These are phyloP conservation scores for Starmerella khaoyaiensis DNA, from an alignment of 805 yeast species.

Conservation along the genomic window DNA sequence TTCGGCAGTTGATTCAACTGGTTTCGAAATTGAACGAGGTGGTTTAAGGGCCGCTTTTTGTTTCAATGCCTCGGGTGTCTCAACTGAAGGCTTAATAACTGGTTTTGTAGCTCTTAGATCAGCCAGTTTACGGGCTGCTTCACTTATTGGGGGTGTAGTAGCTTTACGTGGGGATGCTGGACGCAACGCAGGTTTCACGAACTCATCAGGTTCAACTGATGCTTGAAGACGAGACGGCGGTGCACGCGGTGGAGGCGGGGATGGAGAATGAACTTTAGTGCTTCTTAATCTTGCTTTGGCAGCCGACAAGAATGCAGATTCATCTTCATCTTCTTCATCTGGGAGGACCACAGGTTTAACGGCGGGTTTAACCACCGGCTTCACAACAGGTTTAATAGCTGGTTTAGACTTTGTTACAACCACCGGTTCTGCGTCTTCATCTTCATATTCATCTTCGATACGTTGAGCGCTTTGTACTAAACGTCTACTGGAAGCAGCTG, in stretches of 20 bases:
- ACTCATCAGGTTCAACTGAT: background rate
- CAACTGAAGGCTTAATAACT: conserved; percentile 9
- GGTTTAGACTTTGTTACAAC: conserved; percentile 1
- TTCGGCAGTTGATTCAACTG: conserved; percentile 1
- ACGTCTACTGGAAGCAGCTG: conserved; percentile 8
- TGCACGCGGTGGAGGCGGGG: conserved; percentile 1
- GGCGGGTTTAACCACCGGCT: conserved; percentile 1
- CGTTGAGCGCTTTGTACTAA: conserved; percentile 16
- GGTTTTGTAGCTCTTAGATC: conserved; percentile 18
- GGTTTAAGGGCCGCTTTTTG: conserved; percentile 13
- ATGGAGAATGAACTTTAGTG: background rate
- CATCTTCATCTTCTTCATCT: conserved; percentile 12
- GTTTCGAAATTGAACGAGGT: conserved; percentile 6
- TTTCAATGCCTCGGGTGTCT: conserved; percentile 16
- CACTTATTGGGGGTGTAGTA: conserved; percentile 12
- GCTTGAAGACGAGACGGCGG: background rate
- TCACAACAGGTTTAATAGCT: conserved; percentile 4
- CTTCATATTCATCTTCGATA: background rate
- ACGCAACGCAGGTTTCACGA: conserved; percentile 7
- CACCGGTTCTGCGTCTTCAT: background rate
- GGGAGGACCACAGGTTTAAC: conserved; percentile 6
- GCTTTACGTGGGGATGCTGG: conserved; percentile 15
- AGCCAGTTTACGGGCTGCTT: conserved; percentile 15
- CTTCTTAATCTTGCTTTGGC: conserved; percentile 7
- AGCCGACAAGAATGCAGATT: conserved; percentile 13